Evolutionary conservation across 352 stramenopile genomes (phyloP), one percentile per base, ranked within the genome.

Genomic region (Globisporangium lucens): DNA sequence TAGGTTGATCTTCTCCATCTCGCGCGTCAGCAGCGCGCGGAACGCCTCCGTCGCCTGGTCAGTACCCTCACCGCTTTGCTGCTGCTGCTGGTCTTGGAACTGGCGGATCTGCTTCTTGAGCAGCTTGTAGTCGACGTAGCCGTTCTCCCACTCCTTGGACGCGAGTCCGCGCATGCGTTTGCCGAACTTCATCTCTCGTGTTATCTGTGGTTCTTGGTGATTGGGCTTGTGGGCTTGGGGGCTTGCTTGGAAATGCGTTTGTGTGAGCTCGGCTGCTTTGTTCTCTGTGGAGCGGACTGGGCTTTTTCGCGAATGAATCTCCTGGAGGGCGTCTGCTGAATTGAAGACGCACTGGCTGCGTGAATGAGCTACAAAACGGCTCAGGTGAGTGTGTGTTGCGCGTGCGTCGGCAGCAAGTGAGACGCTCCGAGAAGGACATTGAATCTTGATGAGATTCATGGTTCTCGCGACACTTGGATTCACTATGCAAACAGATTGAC

Each of bases 81-180:
- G 33, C 56, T 41, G 17, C 20, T 35, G 49, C 52, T 55, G 2
- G 9, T 67, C 56, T 17, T 66, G 66, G 9, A 80, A 62, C 6
- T 67, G 60, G 57, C 86, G 89, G 68, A 94, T 83, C 33, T 82
- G 74, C 33, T 76, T 76, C 73, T 94, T 94, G 41, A 94, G 76
- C 30, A 75, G 72, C 71, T 94, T 94, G 81, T 94, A 94, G 76
- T 94, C 82, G 13, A 94, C 82, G 72, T 91, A 94, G 73, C 86
- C 80, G 63, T 60, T 46, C 15, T 74, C 75, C 85, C 85, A 94
- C 22, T 83, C 74, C 20, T 76, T 72, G 30, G 77, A 78, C 57
- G 77, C 78, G 38, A 94, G 77, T 43, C 76, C 83, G 27, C 85
- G 85, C 72, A 92, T 86, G 56, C 85, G 85, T 68, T 94, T 94